A percentile compares a stretch with the other conserved stretches of the same genome.
Evolutionary conservation across 495 filamentous ascomycete species (phyloP).

Genomic region (Pseudevernia furfuracea): DNA sequence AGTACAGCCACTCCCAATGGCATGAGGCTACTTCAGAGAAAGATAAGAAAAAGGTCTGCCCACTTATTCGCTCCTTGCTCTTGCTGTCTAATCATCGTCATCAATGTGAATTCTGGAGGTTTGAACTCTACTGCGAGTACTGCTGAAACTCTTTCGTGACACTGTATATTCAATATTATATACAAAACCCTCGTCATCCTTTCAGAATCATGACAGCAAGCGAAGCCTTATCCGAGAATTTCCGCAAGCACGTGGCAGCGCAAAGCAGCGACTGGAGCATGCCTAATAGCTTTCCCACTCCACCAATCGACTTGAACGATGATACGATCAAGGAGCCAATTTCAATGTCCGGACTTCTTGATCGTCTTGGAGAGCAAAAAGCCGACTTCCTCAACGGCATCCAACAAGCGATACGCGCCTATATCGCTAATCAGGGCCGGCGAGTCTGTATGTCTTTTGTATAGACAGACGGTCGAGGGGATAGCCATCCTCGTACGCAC

Average conservation of each 20-base stretch:
- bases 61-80: too few species aligned
- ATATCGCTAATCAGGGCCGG: conserved; percentile 4
- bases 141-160: background rate
- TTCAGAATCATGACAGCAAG: background rate
- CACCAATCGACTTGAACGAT: too few species aligned
- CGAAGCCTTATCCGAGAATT: background rate
- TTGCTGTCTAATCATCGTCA: too few species aligned
- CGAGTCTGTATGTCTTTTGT: conserved; percentile 8
- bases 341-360: conserved; percentile 1
- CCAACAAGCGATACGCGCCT: background rate
- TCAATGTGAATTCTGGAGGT: too few species aligned
- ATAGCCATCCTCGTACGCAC: background rate
- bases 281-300: background rate
- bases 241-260: background rate
- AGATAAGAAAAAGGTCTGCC: too few species aligned
- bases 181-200: background rate
- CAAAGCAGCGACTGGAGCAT: conserved; percentile 1
- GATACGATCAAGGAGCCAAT: background rate
- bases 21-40: too few species aligned
- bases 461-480: background rate
- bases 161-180: background rate
- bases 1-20: too few species aligned
- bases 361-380: conserved; percentile 6
- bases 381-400: conserved; percentile 1
- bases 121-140: too few species aligned